These are phyloP conservation scores for Pythium rishiriense DNA, from an alignment of 352 stramenopile species.

Conservation along the genomic window DNA sequence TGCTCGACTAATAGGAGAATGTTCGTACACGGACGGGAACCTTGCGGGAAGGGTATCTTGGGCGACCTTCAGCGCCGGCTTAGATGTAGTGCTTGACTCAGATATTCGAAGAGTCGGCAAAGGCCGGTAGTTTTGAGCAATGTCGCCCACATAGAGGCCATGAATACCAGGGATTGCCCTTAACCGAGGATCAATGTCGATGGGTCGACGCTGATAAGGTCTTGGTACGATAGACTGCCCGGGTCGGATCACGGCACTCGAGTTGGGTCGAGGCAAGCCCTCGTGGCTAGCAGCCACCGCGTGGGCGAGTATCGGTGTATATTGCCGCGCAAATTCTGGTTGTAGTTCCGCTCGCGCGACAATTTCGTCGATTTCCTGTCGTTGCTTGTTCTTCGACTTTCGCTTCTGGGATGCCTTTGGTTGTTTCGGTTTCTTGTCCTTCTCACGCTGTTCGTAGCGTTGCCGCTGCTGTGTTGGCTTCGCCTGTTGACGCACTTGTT, in stretches of 20 bases:
- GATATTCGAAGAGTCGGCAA: slow-evolving; percentile 3
- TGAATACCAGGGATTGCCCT: not conserved
- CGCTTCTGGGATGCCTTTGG: slow-evolving; percentile 1
- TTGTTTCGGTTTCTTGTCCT: slow-evolving; percentile 3
- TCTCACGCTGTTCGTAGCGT: not conserved
- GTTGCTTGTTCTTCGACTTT: not conserved
- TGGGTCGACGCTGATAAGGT: slow-evolving; percentile 12
- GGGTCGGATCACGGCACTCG: slow-evolving; percentile 24
- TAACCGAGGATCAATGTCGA: slow-evolving; percentile 12
- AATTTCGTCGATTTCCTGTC: slow-evolving; percentile 5
- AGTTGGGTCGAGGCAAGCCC: not conserved
- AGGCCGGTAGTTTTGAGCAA: not conserved
- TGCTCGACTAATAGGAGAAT: not conserved
- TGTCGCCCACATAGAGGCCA: not conserved
- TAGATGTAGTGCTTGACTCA: not conserved
- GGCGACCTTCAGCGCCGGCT: not conserved
- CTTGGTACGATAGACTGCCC: slow-evolving; percentile 25
- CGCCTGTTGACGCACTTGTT: slow-evolving; percentile 12
- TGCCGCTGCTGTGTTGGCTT: slow-evolving; percentile 1
- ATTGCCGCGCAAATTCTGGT: slow-evolving; percentile 7
- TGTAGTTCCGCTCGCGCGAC: not conserved
- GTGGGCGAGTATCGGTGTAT: not conserved
- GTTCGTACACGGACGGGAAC: not conserved
- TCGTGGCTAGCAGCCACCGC: not conserved
- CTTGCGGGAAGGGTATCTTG: not conserved